Evolutionary conservation across 306 rosid species (phyloP), one percentile per base, ranked within the genome.

Genomic region (Fragaria vesca): DNA sequence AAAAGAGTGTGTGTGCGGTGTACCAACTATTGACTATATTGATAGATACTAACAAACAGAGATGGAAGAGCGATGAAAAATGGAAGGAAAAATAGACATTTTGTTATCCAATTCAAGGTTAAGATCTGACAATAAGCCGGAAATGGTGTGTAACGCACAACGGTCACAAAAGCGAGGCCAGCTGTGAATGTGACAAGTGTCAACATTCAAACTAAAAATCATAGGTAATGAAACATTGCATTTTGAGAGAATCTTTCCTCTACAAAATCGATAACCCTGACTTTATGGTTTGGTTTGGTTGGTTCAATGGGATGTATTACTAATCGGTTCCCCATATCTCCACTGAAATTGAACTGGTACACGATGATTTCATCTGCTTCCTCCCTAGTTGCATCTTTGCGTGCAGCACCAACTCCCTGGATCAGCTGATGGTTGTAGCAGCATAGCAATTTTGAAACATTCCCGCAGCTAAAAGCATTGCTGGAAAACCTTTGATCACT

Each of bases 81-180:
- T 24, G 60, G 1, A 30, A 30, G 32, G 32, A 30, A 30, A 52
- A 52, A 50, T 58, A 32, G 65, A 58, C 21, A 58, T 6, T 52
- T 52, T 20, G 1, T 32, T 24, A 21, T 9, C 32, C 65, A 21
- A 11, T 21, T 58, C 65, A 58, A 24, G 65, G 16, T 58, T 58
- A 21, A 58, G 65, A 32, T 58, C 24, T 9, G 9, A n/a, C 65
- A 24, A 24, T 21, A 34, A 30, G 30, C 34, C 16, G 32, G 30
- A n/a, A 58, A 58, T n/a, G 65, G 65, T 0, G 11, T 54, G 18
- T 58, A 58, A 58, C 34, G 65, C 65, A 58, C 65, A 58, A 58
- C 65, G 65, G 63, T 58, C 65, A 58, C 16, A 24, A 24, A 58
- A 24, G 65, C 11, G 34, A 58, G 65, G 65, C 65, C 65, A 58